Conservation (phyloP, 176 grass and related monocot genomes). For the Oryza meridionalis region DNA sequence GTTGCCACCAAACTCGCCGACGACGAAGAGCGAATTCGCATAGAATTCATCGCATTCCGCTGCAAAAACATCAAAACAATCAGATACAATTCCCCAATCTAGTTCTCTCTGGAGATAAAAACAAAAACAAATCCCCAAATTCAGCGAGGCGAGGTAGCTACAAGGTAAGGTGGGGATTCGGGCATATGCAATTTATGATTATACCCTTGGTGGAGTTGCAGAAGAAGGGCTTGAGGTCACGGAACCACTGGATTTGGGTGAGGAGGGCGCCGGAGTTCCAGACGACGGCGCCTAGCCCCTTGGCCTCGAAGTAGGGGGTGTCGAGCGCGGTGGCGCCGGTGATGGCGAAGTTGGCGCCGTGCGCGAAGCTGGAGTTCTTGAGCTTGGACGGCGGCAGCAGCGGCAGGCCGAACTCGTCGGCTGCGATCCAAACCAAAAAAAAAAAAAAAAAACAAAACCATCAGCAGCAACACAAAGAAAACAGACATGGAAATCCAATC, state of each 20-base stretch:
- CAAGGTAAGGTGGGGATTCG: not conserved
- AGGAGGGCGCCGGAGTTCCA: constrained; percentile 82
- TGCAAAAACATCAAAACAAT: constrained; percentile 20
- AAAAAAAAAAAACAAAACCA: not conserved
- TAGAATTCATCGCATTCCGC: constrained; percentile 71
- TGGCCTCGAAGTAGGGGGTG: constrained; percentile 69
- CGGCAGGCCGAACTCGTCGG: constrained; percentile 70
- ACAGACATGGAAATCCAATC: not conserved
- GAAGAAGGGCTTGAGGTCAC: constrained; percentile 76
- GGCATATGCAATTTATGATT: not conserved
- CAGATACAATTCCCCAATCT: not conserved
- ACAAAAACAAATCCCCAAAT: not conserved
- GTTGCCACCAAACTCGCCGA: constrained; percentile 88
- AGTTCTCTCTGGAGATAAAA: not conserved
- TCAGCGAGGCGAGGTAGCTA: not conserved
- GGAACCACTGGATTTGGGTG: constrained; percentile 95
- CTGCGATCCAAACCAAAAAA: constrained; percentile 50
- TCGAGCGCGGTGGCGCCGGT: constrained; percentile 85
- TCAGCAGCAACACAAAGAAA: constrained; percentile 14
- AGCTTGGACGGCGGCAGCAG: constrained; percentile 74
- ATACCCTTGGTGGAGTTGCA: constrained; percentile 77
- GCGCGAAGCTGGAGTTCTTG: constrained; percentile 58
- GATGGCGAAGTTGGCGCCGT: constrained; percentile 93
- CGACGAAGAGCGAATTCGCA: constrained; percentile 68
- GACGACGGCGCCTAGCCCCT: constrained; percentile 58